phyloP scores from a whole-genome alignment of 202 grass and related monocot species.

The Digitaria exilis region DNA sequence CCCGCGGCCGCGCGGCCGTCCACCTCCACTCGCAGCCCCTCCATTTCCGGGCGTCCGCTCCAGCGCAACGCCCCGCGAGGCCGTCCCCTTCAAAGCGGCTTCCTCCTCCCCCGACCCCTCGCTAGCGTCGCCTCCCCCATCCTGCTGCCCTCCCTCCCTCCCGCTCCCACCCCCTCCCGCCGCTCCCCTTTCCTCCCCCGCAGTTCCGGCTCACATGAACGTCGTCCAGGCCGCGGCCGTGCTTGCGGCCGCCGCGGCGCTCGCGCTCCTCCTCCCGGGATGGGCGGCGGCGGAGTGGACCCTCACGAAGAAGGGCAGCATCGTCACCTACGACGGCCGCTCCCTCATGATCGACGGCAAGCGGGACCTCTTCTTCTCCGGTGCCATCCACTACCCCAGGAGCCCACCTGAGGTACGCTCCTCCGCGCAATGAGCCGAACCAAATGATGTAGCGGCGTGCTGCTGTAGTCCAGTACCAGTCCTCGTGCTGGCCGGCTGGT shows the following conservation, averaged over 20 bases:
- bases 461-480: no score
- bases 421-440: neutral
- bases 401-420: constrained; percentile 61
- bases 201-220: constrained; percentile 28
- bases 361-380: constrained; percentile 87
- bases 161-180: neutral
- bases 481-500: neutral
- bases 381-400: constrained; percentile 88
- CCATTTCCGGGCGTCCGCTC: constrained; percentile 35
- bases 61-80: neutral
- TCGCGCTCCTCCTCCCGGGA: constrained; percentile 41
- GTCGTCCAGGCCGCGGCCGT: constrained; percentile 26
- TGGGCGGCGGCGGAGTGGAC: constrained; percentile 29
- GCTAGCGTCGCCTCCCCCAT: constrained; percentile 9
- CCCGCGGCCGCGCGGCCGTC: neutral
- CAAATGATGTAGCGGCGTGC: neutral
- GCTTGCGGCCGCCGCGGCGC: constrained; percentile 24
- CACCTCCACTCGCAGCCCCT: constrained; percentile 5
- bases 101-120: constrained; percentile 16
- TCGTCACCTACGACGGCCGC: constrained; percentile 67
- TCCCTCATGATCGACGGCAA: constrained; percentile 77
- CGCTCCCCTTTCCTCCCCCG: no score
- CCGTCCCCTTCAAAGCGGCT: constrained; percentile 30
- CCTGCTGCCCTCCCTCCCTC: neutral
- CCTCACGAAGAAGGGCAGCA: constrained; percentile 38